phyloP scores from a whole-genome alignment of 148 eudicot genomes.

The Silene conica region DNA sequence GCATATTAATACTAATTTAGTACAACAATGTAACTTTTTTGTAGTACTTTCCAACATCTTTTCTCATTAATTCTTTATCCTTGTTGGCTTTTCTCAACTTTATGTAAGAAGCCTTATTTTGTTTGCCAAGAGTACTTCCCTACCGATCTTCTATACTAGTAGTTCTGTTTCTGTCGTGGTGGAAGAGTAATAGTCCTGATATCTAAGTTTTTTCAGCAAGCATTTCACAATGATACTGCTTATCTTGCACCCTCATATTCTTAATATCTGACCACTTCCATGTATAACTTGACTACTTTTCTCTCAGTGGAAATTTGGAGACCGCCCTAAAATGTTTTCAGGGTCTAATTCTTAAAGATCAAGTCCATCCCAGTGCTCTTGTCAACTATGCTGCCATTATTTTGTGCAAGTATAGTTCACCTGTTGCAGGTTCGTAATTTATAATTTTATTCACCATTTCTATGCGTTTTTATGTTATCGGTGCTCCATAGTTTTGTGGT shows the following conservation, averaged over 20 bases:
- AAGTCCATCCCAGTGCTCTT: slow-evolving; percentile 83
- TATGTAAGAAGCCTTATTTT: background rate
- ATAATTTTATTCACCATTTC: slow-evolving; percentile 3
- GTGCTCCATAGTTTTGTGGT: slow-evolving; percentile 11
- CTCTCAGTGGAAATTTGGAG: slow-evolving; percentile 77
- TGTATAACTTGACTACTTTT: slow-evolving; percentile 16
- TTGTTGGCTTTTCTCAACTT: background rate
- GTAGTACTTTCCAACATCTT: background rate
- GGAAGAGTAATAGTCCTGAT: background rate
- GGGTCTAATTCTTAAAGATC: slow-evolving; percentile 79
- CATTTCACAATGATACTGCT: background rate
- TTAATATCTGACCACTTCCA: slow-evolving; percentile 5
- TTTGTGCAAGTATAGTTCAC: slow-evolving; percentile 78
- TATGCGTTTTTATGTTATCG: background rate
- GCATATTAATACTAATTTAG: too few species aligned
- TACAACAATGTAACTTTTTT: too few species aligned
- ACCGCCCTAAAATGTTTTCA: slow-evolving; percentile 77
- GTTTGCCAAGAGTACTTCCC: too few species aligned
- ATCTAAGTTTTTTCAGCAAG: background rate
- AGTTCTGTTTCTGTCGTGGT: background rate
- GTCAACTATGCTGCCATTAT: slow-evolving; percentile 84
- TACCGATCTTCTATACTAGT: too few species aligned
- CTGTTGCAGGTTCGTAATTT: slow-evolving; percentile 65
- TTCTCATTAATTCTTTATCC: background rate
- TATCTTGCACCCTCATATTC: slow-evolving; percentile 20